A percentile compares a stretch with the other conserved stretches of the same genome.
Conservation (phyloP, 1,284 basidiomycete species). For the Cystobasidium slooffiae region DNA sequence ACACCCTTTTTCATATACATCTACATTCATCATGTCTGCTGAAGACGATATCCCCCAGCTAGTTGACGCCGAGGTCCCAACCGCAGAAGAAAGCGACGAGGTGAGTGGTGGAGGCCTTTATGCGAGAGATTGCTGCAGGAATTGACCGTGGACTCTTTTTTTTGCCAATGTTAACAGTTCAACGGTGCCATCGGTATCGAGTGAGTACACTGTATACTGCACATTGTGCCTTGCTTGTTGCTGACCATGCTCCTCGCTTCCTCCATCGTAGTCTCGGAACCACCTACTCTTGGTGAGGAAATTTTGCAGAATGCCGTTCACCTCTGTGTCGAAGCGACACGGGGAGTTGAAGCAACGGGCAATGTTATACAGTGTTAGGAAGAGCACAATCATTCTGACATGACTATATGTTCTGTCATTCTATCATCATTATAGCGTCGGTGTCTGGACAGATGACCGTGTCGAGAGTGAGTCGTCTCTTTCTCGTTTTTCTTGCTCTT, state of each 20-base stretch:
- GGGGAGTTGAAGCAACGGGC: neutral
- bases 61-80: conserved; percentile 41
- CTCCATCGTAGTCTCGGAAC: conserved; percentile 48
- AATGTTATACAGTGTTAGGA: neutral
- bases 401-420: neutral
- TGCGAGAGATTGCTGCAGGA: conserved; percentile 5
- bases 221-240: neutral
- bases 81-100: conserved; percentile 41
- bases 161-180: conserved; percentile 15
- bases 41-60: conserved; percentile 45
- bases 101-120: conserved; percentile 14
- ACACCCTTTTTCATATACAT: neutral
- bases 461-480: conserved; percentile 69
- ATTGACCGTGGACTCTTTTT: neutral
- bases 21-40: conserved; percentile 39
- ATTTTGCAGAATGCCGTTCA: conserved; percentile 14
- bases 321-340: neutral
- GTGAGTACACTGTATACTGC: conserved; percentile 4
- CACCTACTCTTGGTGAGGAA: conserved; percentile 46
- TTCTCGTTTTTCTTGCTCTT: conserved; percentile 54
- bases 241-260: neutral
- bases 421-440: conserved; percentile 61
- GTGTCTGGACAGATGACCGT: conserved; percentile 97
- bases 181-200: conserved; percentile 47
- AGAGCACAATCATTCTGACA: neutral